Conservation (phyloP, 2,329 filamentous ascomycete species). For the Blumeria hordei region DNA sequence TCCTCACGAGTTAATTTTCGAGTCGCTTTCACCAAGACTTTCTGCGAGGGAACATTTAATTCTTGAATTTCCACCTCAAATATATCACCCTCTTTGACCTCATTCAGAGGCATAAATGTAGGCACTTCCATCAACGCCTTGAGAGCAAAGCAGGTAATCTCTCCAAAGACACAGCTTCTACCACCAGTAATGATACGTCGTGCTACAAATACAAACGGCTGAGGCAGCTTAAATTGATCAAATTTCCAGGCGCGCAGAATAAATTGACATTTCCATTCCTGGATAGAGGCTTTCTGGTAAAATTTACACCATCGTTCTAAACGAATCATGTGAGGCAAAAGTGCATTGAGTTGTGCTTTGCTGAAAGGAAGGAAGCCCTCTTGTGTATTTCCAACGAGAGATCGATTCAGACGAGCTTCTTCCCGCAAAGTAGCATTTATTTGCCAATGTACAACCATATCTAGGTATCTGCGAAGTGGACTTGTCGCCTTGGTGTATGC, state of each 20-base stretch:
- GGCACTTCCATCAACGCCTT: constrained; percentile 4
- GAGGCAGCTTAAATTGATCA: constrained; percentile 23
- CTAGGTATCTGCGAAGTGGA: constrained; percentile 38
- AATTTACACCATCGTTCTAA: constrained; percentile 10
- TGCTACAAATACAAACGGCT: constrained; percentile 17
- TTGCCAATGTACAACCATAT: constrained; percentile 42
- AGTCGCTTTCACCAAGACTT: constrained; percentile 13
- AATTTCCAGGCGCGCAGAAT: constrained; percentile 33
- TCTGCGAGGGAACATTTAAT: constrained; percentile 24
- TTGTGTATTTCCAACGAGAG: constrained; percentile 15
- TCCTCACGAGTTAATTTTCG: not conserved
- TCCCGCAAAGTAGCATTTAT: constrained; percentile 31
- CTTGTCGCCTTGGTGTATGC: constrained; percentile 40
- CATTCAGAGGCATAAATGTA: constrained; percentile 7
- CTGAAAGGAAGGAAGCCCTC: constrained; percentile 13
- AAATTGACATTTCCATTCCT: constrained; percentile 33
- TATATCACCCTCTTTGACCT: constrained; percentile 25
- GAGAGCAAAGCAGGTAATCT: constrained; percentile 2
- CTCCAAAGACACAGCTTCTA: constrained; percentile 1
- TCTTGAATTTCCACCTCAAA: constrained; percentile 30
- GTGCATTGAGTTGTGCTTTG: constrained; percentile 9
- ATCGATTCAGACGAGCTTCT: constrained; percentile 17
- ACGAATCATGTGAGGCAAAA: constrained; percentile 11
- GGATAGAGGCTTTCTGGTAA: constrained; percentile 12
- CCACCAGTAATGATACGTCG: constrained; percentile 2